These are phyloP conservation scores for Aspergillus pseudoviridinutans DNA, from an alignment of 2,329 filamentous ascomycete species.

Conservation along the genomic window DNA sequence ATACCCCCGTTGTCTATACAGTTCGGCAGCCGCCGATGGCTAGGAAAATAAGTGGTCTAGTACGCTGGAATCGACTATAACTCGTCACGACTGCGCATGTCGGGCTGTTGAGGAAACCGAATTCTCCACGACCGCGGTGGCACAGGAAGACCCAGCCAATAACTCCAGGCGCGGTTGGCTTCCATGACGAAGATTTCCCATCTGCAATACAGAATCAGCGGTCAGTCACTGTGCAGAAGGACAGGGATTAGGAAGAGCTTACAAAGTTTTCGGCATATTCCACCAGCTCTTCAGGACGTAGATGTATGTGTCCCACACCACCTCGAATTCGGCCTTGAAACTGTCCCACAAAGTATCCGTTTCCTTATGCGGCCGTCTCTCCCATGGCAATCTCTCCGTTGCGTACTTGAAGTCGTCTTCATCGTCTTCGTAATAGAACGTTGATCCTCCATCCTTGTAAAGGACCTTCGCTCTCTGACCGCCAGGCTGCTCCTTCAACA, in stretches of 20 bases:
- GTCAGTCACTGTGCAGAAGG: neutral
- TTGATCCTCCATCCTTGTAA: slow-evolving; percentile 32
- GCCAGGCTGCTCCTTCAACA: slow-evolving; percentile 19
- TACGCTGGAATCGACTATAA: slow-evolving; percentile 24
- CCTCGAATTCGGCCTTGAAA: slow-evolving; percentile 60
- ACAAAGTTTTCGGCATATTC: slow-evolving; percentile 64
- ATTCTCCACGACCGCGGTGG: slow-evolving; percentile 55
- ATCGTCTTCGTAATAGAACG: slow-evolving; percentile 37
- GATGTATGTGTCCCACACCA: slow-evolving; percentile 60
- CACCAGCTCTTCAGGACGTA: slow-evolving; percentile 70
- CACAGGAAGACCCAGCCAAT: slow-evolving; percentile 61
- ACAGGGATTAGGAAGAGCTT: slow-evolving; percentile 43
- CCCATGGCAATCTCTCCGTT: slow-evolving; percentile 31
- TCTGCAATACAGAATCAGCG: slow-evolving; percentile 26
- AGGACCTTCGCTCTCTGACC: slow-evolving; percentile 14
- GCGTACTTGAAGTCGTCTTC: slow-evolving; percentile 36
- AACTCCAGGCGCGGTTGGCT: slow-evolving; percentile 53
- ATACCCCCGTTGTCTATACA: neutral
- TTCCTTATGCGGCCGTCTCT: slow-evolving; percentile 23
- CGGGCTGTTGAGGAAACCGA: slow-evolving; percentile 34
- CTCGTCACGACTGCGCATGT: slow-evolving; percentile 33
- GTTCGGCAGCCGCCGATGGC: neutral
- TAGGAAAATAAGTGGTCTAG: neutral
- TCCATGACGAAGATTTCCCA: slow-evolving; percentile 53
- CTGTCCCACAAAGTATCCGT: slow-evolving; percentile 52